Evolutionary conservation across 169 alveolate species (phyloP).

Genomic region (Sarcocystis neurona): DNA sequence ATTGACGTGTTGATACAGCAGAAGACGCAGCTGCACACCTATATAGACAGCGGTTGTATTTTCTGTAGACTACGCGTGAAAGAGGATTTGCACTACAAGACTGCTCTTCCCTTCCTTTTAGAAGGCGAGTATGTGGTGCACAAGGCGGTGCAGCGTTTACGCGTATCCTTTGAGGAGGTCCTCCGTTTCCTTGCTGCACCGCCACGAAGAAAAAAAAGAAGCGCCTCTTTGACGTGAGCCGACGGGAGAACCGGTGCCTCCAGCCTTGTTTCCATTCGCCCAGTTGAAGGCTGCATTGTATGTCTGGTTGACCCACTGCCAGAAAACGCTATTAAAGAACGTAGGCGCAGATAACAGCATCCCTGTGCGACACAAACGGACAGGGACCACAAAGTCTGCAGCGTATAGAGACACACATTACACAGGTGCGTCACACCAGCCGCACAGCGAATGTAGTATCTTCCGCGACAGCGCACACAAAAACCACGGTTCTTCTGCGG

Average conservation of each 20-base stretch:
- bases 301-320: constrained; percentile 68
- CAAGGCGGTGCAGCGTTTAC: too few relatives aligned
- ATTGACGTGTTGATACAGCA: too few relatives aligned
- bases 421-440: too few relatives aligned
- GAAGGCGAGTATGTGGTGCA: too few relatives aligned
- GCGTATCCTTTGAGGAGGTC: constrained; percentile 39
- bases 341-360: constrained; percentile 44
- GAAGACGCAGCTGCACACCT: too few relatives aligned
- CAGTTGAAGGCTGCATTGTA: constrained; percentile 63
- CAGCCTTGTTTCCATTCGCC: constrained; percentile 44
- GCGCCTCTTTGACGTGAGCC: neutral
- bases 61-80: too few relatives aligned
- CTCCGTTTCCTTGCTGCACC: constrained; percentile 11
- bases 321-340: constrained; percentile 42
- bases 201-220: too few relatives aligned
- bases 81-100: too few relatives aligned
- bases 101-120: too few relatives aligned
- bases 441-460: neutral
- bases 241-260: constrained; percentile 8
- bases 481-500: neutral
- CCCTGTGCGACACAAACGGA: neutral
- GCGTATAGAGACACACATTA: neutral
- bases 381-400: neutral
- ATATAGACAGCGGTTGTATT: too few relatives aligned
- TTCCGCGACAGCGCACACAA: neutral